These are phyloP conservation scores for Leishmania aethiopica DNA, from an alignment of 208 protist genomes.

Conservation along the genomic window DNA sequence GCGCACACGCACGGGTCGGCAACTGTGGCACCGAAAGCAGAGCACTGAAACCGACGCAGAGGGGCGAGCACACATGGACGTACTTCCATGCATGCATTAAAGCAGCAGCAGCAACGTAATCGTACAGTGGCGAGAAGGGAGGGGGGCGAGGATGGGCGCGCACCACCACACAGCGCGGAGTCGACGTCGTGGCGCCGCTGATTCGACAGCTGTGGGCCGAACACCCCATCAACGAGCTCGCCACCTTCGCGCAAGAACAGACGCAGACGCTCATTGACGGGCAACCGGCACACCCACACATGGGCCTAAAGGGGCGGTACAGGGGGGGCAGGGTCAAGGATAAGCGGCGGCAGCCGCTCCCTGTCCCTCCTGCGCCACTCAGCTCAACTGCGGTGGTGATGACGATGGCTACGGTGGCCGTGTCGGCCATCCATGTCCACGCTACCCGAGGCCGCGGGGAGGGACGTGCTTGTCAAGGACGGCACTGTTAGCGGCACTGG, in stretches of 20 bases:
- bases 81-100: background rate
- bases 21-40: background rate
- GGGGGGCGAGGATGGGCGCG: background rate
- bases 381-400: slow-evolving; percentile 6
- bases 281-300: background rate
- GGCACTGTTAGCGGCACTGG: slow-evolving; percentile 30
- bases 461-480: slow-evolving; percentile 8
- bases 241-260: background rate
- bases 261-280: background rate
- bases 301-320: no score
- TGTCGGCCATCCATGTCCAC: background rate
- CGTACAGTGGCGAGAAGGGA: background rate
- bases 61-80: background rate
- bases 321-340: background rate
- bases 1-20: background rate
- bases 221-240: background rate
- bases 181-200: background rate
- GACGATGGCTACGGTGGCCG: slow-evolving; percentile 3
- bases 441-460: background rate
- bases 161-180: background rate
- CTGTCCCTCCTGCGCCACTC: background rate
- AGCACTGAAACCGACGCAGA: no score
- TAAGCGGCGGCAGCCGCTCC: background rate
- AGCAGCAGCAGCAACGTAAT: background rate
- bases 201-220: background rate